phyloP scores from a whole-genome alignment of 345 rosid species.

The Murraya paniculata region DNA sequence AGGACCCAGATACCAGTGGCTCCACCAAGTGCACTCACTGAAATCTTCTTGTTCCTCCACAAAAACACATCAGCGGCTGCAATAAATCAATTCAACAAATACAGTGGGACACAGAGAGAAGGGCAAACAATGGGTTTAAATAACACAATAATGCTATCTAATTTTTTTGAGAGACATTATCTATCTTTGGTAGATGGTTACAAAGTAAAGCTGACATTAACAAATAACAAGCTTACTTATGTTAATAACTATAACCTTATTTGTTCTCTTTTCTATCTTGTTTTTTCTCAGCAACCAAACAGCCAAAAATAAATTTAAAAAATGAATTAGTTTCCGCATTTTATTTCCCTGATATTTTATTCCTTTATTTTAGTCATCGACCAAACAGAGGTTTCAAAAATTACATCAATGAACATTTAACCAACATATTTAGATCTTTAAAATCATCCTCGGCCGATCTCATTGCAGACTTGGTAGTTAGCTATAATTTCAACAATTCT shows the following conservation, averaged over 20 bases:
- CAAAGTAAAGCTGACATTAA: background rate
- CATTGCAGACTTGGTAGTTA: too few relatives aligned
- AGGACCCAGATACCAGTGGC: slow-evolving; percentile 73
- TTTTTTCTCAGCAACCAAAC: background rate
- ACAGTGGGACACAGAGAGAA: background rate
- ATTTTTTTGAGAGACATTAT: background rate
- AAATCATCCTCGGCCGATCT: too few relatives aligned
- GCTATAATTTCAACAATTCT: too few relatives aligned
- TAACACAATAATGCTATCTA: background rate
- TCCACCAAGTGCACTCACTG: slow-evolving; percentile 64
- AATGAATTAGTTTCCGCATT: background rate
- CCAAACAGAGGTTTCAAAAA: background rate
- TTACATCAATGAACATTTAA: background rate
- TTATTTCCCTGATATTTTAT: background rate
- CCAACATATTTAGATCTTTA: background rate
- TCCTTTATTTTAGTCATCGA: background rate
- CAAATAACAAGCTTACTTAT: background rate
- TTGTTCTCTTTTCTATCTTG: background rate
- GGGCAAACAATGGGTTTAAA: background rate
- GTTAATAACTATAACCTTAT: background rate
- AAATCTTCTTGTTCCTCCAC: slow-evolving; percentile 84
- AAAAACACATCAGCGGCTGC: slow-evolving; percentile 88
- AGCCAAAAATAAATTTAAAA: background rate
- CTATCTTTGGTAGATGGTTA: background rate
- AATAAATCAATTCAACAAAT: slow-evolving; percentile 3